These are phyloP conservation scores for Suhomyces vadensis DNA, from an alignment of 805 yeast genomes.

Conservation along the genomic window DNA sequence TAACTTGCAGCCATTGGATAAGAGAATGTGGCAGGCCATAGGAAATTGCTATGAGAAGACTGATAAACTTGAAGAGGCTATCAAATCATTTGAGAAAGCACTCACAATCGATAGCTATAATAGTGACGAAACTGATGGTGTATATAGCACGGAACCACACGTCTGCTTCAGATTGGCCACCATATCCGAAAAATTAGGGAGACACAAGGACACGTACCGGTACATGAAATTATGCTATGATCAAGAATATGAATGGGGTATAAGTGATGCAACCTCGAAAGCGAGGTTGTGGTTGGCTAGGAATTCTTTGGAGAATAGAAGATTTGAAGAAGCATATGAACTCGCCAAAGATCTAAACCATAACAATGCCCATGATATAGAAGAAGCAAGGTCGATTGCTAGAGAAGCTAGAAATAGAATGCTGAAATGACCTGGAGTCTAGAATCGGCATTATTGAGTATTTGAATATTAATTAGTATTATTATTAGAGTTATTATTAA, in stretches of 20 bases:
- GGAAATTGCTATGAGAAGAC: slow-evolving; percentile 87
- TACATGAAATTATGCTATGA: slow-evolving; percentile 71
- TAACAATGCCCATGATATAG: slow-evolving; percentile 83
- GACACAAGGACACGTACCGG: slow-evolving; percentile 51
- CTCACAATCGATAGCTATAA: slow-evolving; percentile 48
- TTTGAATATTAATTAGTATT: neutral
- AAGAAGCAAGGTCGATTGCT: slow-evolving; percentile 83
- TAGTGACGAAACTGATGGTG: slow-evolving; percentile 17
- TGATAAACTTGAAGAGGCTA: slow-evolving; percentile 67
- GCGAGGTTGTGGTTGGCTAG: slow-evolving; percentile 88
- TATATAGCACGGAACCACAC: slow-evolving; percentile 49
- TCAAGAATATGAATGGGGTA: slow-evolving; percentile 62
- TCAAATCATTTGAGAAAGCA: slow-evolving; percentile 81
- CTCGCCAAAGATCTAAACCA: slow-evolving; percentile 66
- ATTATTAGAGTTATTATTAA: neutral
- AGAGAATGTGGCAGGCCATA: slow-evolving; percentile 94
- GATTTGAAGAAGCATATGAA: slow-evolving; percentile 67
- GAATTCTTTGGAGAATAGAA: slow-evolving; percentile 53
- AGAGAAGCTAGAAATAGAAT: slow-evolving; percentile 69
- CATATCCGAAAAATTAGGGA: slow-evolving; percentile 59
- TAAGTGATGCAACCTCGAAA: slow-evolving; percentile 70
- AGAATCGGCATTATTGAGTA: too few species aligned
- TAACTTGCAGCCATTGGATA: slow-evolving; percentile 81
- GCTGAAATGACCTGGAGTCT: slow-evolving; percentile 16
- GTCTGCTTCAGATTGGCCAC: slow-evolving; percentile 68